Evolutionary conservation across 495 filamentous ascomycete species (phyloP).

Genomic region (Penicillium manginii): DNA sequence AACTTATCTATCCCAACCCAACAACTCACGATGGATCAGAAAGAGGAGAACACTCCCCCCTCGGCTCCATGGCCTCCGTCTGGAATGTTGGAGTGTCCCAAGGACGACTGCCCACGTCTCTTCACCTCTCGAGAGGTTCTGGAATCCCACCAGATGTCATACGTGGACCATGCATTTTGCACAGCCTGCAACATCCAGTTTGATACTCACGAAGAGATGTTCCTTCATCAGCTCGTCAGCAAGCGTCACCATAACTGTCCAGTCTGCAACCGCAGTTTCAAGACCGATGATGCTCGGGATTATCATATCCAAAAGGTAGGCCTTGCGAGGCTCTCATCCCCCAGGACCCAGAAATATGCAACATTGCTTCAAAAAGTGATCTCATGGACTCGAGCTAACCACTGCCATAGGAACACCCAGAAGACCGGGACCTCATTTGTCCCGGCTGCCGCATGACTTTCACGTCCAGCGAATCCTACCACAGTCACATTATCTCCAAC

Average conservation of each 20-base stretch:
- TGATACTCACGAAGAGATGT: constrained; percentile 41
- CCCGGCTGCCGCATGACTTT: constrained; percentile 48
- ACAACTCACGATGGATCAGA: not conserved
- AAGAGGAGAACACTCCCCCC: not conserved
- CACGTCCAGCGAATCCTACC: constrained; percentile 15
- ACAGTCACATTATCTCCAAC: not conserved
- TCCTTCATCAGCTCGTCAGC: constrained; percentile 45
- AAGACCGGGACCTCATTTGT: constrained; percentile 50
- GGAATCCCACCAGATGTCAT: constrained; percentile 49
- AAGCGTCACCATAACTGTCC: constrained; percentile 52
- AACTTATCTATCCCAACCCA: not conserved
- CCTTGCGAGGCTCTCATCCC: not conserved
- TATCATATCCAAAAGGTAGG: constrained; percentile 52
- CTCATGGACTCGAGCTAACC: not conserved
- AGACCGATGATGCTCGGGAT: constrained; percentile 46
- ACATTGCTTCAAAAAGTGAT: not conserved
- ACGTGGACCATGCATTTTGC: constrained; percentile 56
- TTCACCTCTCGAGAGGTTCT: constrained; percentile 58
- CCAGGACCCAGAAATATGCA: not conserved
- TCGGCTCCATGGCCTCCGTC: not conserved
- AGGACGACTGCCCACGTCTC: constrained; percentile 55
- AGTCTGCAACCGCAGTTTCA: constrained; percentile 56
- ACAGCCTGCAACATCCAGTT: constrained; percentile 54
- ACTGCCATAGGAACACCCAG: constrained; percentile 41
- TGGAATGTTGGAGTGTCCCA: not conserved